A percentile compares a stretch with the other conserved stretches of the same genome.
phyloP scores from a whole-genome alignment of 2,329 filamentous ascomycete species.

The Metarhizium anisopliae region DNA sequence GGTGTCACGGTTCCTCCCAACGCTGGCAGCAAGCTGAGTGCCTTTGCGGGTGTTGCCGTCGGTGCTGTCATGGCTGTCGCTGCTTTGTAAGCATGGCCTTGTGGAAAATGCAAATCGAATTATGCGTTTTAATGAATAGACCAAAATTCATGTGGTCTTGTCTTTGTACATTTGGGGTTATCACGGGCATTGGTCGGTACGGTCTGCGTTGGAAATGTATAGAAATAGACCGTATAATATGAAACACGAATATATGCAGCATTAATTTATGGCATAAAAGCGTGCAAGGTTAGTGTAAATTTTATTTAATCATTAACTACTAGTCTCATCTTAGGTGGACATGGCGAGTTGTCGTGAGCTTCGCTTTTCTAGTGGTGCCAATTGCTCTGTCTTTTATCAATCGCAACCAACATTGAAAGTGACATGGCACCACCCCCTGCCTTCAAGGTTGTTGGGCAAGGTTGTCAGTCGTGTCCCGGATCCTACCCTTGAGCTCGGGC shows the following conservation, averaged over 20 bases:
- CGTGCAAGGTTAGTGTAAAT: too few relatives aligned
- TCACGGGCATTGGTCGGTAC: neutral
- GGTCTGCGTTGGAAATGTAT: neutral
- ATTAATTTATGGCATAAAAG: too few relatives aligned
- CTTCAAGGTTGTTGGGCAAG: too few relatives aligned
- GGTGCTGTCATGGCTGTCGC: conserved; percentile 21
- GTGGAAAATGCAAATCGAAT: neutral
- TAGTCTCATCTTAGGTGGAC: too few relatives aligned
- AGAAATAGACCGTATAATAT: neutral
- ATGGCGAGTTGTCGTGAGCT: too few relatives aligned
- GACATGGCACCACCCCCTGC: too few relatives aligned
- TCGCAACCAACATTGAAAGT: too few relatives aligned
- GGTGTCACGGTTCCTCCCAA: conserved; percentile 1
- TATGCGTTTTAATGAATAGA: neutral
- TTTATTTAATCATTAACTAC: too few relatives aligned
- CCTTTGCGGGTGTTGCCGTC: conserved; percentile 20
- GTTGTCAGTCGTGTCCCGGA: too few relatives aligned
- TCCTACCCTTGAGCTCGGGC: neutral
- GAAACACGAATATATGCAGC: too few relatives aligned
- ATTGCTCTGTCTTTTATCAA: too few relatives aligned
- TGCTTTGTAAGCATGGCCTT: conserved; percentile 16
- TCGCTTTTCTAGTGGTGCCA: too few relatives aligned
- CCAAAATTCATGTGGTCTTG: neutral
- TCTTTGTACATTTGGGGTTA: neutral
- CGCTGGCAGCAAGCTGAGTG: conserved; percentile 18